phyloP scores from a whole-genome alignment of 257 asterid species.

The Penstemon barbatus region DNA sequence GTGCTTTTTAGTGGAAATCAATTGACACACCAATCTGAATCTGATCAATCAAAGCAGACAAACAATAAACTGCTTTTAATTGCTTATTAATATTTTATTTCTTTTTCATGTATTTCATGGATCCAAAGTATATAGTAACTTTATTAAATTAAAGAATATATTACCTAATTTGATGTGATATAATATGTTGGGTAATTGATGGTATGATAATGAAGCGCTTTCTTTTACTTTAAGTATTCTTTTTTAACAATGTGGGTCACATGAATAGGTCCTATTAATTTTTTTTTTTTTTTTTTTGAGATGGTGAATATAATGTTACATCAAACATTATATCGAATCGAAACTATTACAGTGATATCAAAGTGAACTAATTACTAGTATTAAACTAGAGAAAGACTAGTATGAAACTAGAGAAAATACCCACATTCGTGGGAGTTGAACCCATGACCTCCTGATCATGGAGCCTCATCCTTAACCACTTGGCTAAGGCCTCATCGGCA shows the following conservation, averaged over 20 bases:
- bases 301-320: no score
- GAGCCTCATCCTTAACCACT: no score
- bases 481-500: no score
- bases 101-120: conserved; percentile 40
- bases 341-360: no score
- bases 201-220: conserved; percentile 31
- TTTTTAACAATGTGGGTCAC: background rate
- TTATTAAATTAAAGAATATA: background rate
- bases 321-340: no score
- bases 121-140: conserved; percentile 26
- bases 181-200: conserved; percentile 29
- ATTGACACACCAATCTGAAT: conserved; percentile 38
- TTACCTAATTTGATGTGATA: conserved; percentile 34
- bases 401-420: no score
- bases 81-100: conserved; percentile 20
- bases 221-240: conserved; percentile 25
- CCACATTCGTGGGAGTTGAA: no score
- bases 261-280: no score
- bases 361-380: no score
- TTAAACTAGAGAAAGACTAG: no score
- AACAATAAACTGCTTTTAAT: conserved; percentile 26
- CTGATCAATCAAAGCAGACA: conserved; percentile 42
- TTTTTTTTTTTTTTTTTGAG: no score
- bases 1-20: conserved; percentile 33
- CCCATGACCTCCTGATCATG: no score